phyloP scores from a whole-genome alignment of 140 eudicot species.

The Cichorium intybus region DNA sequence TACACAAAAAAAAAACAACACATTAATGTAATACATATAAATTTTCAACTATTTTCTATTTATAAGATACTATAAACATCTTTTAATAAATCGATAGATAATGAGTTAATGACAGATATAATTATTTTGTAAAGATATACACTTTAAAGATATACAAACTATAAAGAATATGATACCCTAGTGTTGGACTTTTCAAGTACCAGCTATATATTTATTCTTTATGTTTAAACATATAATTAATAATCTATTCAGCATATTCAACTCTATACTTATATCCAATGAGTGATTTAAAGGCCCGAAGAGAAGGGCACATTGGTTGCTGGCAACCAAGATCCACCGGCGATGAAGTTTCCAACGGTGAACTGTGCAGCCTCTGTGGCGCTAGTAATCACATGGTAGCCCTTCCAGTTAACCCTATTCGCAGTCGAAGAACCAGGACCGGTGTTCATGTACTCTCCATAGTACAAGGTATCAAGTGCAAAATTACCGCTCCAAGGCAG shows the following conservation, averaged over 20 bases:
- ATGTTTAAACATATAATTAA: not conserved
- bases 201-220: not conserved
- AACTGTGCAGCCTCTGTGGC: constrained; percentile 33
- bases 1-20: too few species aligned
- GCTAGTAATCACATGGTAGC: constrained; percentile 54
- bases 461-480: not conserved
- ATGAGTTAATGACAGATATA: too few species aligned
- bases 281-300: not conserved
- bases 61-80: too few species aligned
- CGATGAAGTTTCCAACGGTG: constrained; percentile 29
- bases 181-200: not conserved
- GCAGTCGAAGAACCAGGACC: constrained; percentile 55
- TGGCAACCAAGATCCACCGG: constrained; percentile 55
- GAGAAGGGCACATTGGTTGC: constrained; percentile 16
- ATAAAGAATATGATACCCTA: not conserved
- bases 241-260: not conserved
- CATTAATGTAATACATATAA: too few species aligned
- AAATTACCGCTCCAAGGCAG: not conserved
- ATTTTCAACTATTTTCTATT: too few species aligned
- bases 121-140: not conserved
- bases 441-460: constrained; percentile 17
- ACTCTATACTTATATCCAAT: not conserved
- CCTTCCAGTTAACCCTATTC: constrained; percentile 58
- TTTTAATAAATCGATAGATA: not conserved
- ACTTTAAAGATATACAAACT: not conserved